phyloP scores from a whole-genome alignment of 306 rosid genomes.

The Quercus suber region DNA sequence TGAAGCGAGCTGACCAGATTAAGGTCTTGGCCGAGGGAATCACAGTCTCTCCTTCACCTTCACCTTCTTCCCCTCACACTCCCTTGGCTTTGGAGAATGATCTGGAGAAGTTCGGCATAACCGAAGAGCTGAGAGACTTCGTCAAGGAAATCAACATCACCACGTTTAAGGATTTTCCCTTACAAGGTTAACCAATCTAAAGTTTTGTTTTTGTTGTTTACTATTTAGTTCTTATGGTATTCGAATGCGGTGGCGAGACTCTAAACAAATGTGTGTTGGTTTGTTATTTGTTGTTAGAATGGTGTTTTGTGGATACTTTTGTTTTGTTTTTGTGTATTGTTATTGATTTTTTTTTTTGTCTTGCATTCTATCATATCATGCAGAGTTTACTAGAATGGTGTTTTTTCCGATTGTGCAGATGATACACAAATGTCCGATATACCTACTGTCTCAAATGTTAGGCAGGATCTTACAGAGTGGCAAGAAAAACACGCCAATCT shows the following conservation, averaged over 20 bases:
- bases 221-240: not conserved
- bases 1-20: constrained; percentile 37
- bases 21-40: constrained; percentile 32
- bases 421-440: constrained; percentile 47
- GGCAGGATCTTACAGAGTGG: constrained; percentile 74
- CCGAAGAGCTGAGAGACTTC: constrained; percentile 64
- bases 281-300: no score
- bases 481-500: constrained; percentile 67
- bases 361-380: not conserved
- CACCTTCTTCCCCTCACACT: no score
- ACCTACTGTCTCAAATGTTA: constrained; percentile 56
- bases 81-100: constrained; percentile 14
- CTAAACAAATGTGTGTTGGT: no score
- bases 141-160: constrained; percentile 55
- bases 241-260: no score
- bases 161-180: constrained; percentile 60
- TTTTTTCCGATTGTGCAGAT: constrained; percentile 38
- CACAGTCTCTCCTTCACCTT: not conserved
- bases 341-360: not conserved
- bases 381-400: constrained; percentile 10
- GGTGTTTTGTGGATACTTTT: no score
- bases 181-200: constrained; percentile 29
- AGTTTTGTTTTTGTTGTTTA: not conserved
- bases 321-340: not conserved
- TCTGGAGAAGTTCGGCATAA: constrained; percentile 49